Conservation (phyloP, 345 rosid genomes). For the Barbarea vulgaris region DNA sequence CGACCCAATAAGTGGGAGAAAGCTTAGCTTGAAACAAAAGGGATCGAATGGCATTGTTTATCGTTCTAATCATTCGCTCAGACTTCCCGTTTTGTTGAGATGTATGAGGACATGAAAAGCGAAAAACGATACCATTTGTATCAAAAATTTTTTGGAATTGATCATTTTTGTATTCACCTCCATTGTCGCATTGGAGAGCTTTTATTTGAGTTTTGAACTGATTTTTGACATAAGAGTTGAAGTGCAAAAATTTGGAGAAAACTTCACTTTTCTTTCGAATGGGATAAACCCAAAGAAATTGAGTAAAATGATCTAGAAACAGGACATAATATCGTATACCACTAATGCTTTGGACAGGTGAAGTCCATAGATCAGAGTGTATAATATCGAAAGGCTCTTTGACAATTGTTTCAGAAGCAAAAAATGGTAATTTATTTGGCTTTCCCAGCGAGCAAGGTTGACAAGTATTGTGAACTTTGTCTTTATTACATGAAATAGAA, state of each 20-base stretch:
- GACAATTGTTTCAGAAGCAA: no score
- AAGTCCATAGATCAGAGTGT: background rate
- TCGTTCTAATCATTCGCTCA: background rate
- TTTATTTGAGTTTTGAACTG: background rate
- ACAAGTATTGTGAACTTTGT: no score
- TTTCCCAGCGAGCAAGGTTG: no score
- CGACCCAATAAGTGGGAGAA: background rate
- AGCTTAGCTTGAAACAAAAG: background rate
- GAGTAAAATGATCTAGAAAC: background rate
- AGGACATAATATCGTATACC: background rate
- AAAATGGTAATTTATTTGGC: no score
- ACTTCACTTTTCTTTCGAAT: background rate
- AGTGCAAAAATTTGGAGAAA: background rate
- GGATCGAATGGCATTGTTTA: background rate
- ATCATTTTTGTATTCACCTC: background rate
- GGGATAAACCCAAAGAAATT: background rate
- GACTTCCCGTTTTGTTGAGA: background rate
- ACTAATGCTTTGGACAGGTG: fast-evolving
- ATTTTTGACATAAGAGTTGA: background rate
- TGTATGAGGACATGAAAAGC: background rate
- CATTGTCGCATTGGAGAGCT: background rate
- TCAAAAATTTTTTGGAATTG: background rate
- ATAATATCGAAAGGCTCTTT: no score
- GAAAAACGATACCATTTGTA: background rate
- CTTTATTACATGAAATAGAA: no score